phyloP scores from a whole-genome alignment of 306 rosid genomes.

The Lagenaria siceraria region DNA sequence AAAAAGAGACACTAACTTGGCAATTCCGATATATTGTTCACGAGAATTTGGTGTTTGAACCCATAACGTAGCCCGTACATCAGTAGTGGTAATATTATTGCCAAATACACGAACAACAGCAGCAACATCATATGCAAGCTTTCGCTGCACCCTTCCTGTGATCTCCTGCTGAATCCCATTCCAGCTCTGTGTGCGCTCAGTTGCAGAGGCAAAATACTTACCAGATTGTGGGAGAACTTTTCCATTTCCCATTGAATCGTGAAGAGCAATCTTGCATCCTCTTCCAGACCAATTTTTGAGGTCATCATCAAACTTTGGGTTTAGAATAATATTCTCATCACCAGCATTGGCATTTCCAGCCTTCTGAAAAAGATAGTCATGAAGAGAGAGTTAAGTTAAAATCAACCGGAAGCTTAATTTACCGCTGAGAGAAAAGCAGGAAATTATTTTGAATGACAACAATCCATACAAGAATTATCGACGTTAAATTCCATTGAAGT shows the following conservation, averaged over 20 bases:
- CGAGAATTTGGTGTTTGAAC: constrained; percentile 61
- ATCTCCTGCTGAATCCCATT: constrained; percentile 91
- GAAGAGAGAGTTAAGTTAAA: background rate
- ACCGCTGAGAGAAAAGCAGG: background rate
- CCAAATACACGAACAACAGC: constrained; percentile 71
- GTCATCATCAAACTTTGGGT: constrained; percentile 73
- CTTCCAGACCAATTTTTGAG: constrained; percentile 82
- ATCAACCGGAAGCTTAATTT: background rate
- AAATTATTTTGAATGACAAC: background rate
- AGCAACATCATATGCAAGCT: constrained; percentile 65
- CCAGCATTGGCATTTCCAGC: constrained; percentile 19
- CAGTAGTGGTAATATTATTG: constrained; percentile 56
- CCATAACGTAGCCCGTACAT: constrained; percentile 65
- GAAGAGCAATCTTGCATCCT: constrained; percentile 77
- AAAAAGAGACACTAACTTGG: constrained; percentile 40
- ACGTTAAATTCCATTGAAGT: background rate
- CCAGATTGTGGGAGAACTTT: constrained; percentile 63
- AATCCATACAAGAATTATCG: background rate
- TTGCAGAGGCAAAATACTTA: constrained; percentile 64
- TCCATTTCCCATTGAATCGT: constrained; percentile 62
- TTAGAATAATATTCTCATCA: constrained; percentile 44
- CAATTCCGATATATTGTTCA: constrained; percentile 78
- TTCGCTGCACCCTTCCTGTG: constrained; percentile 72
- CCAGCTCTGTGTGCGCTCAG: constrained; percentile 79
- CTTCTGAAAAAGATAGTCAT: constrained; percentile 17